Evolutionary conservation across 2,329 filamentous ascomycete species (phyloP).

Genomic region (Diaporthe sp.): DNA sequence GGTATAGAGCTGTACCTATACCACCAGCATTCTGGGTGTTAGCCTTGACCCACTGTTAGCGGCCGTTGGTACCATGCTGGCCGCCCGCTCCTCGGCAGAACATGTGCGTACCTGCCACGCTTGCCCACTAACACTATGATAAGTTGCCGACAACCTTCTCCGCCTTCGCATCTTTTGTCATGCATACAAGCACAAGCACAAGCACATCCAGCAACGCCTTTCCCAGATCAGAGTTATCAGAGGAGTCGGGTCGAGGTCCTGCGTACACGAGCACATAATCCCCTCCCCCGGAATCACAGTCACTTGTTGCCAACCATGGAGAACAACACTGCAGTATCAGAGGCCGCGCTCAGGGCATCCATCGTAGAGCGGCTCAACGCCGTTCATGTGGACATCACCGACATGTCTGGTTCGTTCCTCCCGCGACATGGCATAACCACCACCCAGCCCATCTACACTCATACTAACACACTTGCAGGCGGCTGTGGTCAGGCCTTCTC

Average conservation of each 20-base stretch:
- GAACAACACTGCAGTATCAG: slow-evolving; percentile 76
- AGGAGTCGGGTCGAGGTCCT: not conserved
- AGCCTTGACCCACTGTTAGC: not conserved
- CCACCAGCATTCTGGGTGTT: too few species aligned
- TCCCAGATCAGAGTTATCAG: not conserved
- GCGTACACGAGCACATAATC: not conserved
- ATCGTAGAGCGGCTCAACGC: slow-evolving; percentile 79
- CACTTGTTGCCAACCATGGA: slow-evolving; percentile 56
- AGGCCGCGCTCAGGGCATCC: slow-evolving; percentile 76
- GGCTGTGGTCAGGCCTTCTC: slow-evolving; percentile 74
- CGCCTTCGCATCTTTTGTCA: not conserved
- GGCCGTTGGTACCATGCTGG: not conserved
- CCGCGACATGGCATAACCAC: not conserved
- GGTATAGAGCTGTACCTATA: not conserved
- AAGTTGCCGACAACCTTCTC: slow-evolving; percentile 11
- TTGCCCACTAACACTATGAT: not conserved
- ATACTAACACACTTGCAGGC: slow-evolving; percentile 52
- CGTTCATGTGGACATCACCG: slow-evolving; percentile 86
- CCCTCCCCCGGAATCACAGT: too few species aligned
- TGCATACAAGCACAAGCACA: too few species aligned
- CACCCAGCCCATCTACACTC: not conserved
- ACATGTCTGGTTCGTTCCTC: slow-evolving; percentile 82
- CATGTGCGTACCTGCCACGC: not conserved
- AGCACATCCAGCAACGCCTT: too few species aligned
- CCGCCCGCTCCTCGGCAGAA: not conserved